Conservation (phyloP, 768 basidiomycete genomes). For the Amanita inopinata region DNA sequence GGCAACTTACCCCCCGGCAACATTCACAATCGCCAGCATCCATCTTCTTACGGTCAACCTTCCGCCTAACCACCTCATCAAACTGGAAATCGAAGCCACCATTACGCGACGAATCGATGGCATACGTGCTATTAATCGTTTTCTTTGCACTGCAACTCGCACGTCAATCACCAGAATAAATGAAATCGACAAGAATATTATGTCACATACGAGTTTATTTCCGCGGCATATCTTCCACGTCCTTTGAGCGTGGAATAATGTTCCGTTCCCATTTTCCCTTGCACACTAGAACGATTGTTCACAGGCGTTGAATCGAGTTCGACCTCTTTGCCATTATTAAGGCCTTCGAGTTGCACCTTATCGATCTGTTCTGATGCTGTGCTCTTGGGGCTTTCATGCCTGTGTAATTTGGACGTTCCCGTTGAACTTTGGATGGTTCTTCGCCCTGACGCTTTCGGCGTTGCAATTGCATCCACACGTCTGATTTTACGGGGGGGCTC, state of each 20-base stretch:
- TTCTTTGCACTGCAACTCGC: constrained; percentile 19
- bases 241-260: constrained; percentile 48
- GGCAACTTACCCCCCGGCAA: constrained; percentile 55
- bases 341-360: no score
- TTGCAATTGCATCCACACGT: constrained; percentile 1
- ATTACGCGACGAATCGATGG: constrained; percentile 59
- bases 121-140: constrained; percentile 56
- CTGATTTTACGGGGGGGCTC: constrained; percentile 6
- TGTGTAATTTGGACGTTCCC: not conserved
- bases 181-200: not conserved
- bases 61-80: constrained; percentile 66
- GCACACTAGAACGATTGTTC: no score
- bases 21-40: constrained; percentile 69
- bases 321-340: constrained; percentile 18
- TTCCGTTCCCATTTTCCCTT: no score
- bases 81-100: constrained; percentile 57
- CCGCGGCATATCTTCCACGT: constrained; percentile 47
- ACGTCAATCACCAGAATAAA: not conserved
- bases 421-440: not conserved
- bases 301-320: no score
- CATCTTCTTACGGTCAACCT: constrained; percentile 48
- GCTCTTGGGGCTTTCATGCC: not conserved
- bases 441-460: not conserved
- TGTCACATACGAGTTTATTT: constrained; percentile 19
- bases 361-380: no score